These are phyloP conservation scores for Aspergillus sergii DNA, from an alignment of 2,329 filamentous ascomycete species.

Conservation along the genomic window DNA sequence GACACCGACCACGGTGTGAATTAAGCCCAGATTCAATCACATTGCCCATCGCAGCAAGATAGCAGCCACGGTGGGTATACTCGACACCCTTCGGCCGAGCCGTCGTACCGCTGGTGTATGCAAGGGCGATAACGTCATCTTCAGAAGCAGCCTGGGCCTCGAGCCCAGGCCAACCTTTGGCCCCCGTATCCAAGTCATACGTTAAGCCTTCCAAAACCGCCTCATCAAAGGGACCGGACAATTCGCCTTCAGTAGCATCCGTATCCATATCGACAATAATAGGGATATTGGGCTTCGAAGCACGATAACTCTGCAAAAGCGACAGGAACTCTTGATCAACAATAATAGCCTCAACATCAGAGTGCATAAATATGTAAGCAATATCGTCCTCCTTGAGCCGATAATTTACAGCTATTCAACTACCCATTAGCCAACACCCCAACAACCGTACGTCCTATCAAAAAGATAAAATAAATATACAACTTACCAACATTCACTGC, in stretches of 20 bases:
- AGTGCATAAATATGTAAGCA: conserved; percentile 84
- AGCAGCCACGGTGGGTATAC: conserved; percentile 84
- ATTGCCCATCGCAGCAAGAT: conserved; percentile 82
- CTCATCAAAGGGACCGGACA: conserved; percentile 79
- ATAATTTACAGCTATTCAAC: conserved; percentile 62
- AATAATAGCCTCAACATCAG: conserved; percentile 83
- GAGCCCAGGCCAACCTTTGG: conserved; percentile 75
- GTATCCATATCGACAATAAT: conserved; percentile 84
- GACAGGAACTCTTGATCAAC: conserved; percentile 78
- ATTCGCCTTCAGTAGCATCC: conserved; percentile 71
- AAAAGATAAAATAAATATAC: neutral
- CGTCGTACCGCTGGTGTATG: conserved; percentile 93
- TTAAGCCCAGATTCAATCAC: conserved; percentile 88
- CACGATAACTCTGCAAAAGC: conserved; percentile 68
- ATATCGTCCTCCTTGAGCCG: conserved; percentile 82
- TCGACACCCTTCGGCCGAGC: conserved; percentile 90
- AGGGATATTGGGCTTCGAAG: conserved; percentile 63
- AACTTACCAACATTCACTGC: conserved; percentile 68
- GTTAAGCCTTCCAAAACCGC: conserved; percentile 78
- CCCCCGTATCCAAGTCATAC: conserved; percentile 68
- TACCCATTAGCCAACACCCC: neutral
- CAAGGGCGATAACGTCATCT: conserved; percentile 79
- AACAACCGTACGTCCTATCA: neutral
- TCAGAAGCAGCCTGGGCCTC: conserved; percentile 72
- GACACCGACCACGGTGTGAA: conserved; percentile 66